Evolutionary conservation across 345 rosid species (phyloP), one percentile per base, ranked within the genome.

Genomic region (Brassica nigra): DNA sequence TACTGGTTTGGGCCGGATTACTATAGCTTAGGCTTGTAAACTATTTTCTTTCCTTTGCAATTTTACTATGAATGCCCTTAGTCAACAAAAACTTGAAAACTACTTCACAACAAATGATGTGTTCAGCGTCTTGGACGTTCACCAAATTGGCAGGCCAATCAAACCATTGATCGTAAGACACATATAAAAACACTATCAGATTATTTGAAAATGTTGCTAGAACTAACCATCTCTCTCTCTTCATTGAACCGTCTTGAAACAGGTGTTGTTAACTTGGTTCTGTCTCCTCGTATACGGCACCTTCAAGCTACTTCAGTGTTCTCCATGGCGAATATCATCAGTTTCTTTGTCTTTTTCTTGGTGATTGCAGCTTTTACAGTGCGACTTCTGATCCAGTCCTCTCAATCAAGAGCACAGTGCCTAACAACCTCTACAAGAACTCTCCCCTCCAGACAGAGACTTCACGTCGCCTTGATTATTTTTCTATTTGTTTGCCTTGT

Each of bases 101-200:
- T 23, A 23, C 27, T 23, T 23, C 27, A 57, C 27, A 23, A 39
- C 81, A 2, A 86, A 72, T 74, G 86, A 78, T 52, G 68, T 66
- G 49, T 91, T 91, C 76, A 83, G 91, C 30, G 84, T 82, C 47
- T 81, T 66, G 30, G 78, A 84, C 62, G 61, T 16, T 74, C 93
- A 80, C 59, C 87, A 88, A 34, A 77, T 88, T 1, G 78, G 84
- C 33, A 85, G 94, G 57, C 90, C 92, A 36, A 80, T 81, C 67
- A 91, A 74, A 62, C 82, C 97, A 37, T 74, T 91, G 37, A 30
- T 87, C 16, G 97, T 91, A 83, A 88, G 94, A 76, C n/a, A 31
- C 66, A 55, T 59, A 55, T 59, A 27, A 6, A 55, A 55, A 55
- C 52, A 49, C n/a, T 58, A 64, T 9, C 2, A 2, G 6, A 14